Evolutionary conservation across 2,329 filamentous ascomycete genomes (phyloP).

Genomic region (Xenosphaeropsis pyriputrescens): DNA sequence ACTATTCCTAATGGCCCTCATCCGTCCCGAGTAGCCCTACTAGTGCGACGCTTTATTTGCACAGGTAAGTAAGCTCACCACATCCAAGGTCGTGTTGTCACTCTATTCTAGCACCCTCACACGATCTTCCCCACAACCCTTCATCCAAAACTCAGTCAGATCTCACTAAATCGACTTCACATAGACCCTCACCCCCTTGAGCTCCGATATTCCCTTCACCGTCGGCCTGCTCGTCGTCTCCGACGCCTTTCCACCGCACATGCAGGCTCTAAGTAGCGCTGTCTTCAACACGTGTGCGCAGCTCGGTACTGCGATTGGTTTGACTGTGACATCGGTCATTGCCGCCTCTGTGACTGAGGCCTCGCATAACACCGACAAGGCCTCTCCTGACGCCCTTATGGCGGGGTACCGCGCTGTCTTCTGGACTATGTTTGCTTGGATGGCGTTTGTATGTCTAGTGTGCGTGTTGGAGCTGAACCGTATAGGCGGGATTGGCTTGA

Average conservation of each 20-base stretch:
- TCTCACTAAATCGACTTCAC: too few relatives aligned
- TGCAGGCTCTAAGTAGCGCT: slow-evolving; percentile 41
- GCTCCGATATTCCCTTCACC: slow-evolving; percentile 34
- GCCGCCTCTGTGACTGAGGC: slow-evolving; percentile 27
- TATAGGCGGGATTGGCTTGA: slow-evolving; percentile 32
- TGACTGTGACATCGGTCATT: slow-evolving; percentile 33
- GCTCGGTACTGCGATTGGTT: slow-evolving; percentile 34
- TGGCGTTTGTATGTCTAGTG: slow-evolving; percentile 22
- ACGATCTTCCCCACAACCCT: too few relatives aligned
- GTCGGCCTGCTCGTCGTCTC: slow-evolving; percentile 37
- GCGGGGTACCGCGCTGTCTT: slow-evolving; percentile 34
- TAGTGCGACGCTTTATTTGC: too few relatives aligned
- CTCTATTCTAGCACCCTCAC: too few relatives aligned
- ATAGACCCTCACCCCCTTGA: too few relatives aligned
- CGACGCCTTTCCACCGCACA: slow-evolving; percentile 35
- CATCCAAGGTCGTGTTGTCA: too few relatives aligned
- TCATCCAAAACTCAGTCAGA: too few relatives aligned
- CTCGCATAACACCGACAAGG: slow-evolving; percentile 11
- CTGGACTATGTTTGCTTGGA: slow-evolving; percentile 33
- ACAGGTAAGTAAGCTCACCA: too few relatives aligned
- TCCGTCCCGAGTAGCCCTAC: too few relatives aligned
- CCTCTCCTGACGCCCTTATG: slow-evolving; percentile 24
- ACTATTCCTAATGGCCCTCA: too few relatives aligned
- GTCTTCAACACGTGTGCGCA: slow-evolving; percentile 45
- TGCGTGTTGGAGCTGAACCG: slow-evolving; percentile 27